Evolutionary conservation across 2,329 filamentous ascomycete species (phyloP).

Genomic region (Aspergillus sergii): DNA sequence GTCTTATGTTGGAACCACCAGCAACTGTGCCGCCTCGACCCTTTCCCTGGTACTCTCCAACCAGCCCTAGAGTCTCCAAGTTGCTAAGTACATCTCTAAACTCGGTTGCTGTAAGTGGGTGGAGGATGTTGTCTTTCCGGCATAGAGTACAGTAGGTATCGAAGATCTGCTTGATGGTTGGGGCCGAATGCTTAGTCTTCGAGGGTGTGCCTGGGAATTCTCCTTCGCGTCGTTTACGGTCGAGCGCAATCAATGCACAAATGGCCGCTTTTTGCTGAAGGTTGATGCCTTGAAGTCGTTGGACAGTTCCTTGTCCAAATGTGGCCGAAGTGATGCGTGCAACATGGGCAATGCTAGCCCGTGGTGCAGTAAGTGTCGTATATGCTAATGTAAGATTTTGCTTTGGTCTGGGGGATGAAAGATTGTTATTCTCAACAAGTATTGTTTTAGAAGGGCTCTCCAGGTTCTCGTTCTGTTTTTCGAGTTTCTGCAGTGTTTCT

Average conservation of each 20-base stretch:
- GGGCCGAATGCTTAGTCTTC: slow-evolving; percentile 62
- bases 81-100: slow-evolving; percentile 92
- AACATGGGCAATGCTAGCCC: slow-evolving; percentile 86
- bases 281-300: slow-evolving; percentile 84
- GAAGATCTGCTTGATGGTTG: slow-evolving; percentile 81
- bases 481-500: slow-evolving; percentile 75
- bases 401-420: slow-evolving; percentile 55
- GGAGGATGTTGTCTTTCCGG: slow-evolving; percentile 82
- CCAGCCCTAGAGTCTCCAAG: slow-evolving; percentile 81
- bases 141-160: slow-evolving; percentile 82
- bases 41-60: slow-evolving; percentile 71
- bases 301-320: slow-evolving; percentile 84
- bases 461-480: slow-evolving; percentile 59
- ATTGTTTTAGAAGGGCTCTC: slow-evolving; percentile 72
- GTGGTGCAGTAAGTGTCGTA: slow-evolving; percentile 79
- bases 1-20: slow-evolving; percentile 51
- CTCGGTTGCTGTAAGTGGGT: slow-evolving; percentile 86
- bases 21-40: slow-evolving; percentile 64
- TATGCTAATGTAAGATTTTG: slow-evolving; percentile 52
- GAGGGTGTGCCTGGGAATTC: slow-evolving; percentile 58
- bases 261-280: slow-evolving; percentile 95
- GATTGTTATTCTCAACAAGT: slow-evolving; percentile 78
- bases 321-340: slow-evolving; percentile 87
- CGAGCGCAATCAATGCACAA: slow-evolving; percentile 84
- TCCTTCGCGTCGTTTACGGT: slow-evolving; percentile 64